Percentiles rank a stretch among this genome's conserved stretches.
phyloP scores from a whole-genome alignment of 176 grass and related monocot genomes.

The Miscanthus lutarioriparius region DNA sequence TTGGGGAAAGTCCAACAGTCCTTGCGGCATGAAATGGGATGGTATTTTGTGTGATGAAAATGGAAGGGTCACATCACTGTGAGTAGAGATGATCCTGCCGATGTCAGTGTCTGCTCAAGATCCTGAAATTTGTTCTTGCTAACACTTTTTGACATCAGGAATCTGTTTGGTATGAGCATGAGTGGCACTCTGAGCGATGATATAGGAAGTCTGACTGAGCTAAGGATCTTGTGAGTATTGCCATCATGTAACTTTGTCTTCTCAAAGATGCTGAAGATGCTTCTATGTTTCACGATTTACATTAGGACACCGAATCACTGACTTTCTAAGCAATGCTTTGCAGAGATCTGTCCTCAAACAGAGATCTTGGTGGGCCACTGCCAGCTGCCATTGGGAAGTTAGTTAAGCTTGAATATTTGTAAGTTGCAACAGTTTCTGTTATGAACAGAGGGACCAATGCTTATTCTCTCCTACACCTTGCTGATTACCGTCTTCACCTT shows the following conservation, averaged over 20 bases:
- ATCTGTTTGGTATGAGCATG: slow-evolving; percentile 62
- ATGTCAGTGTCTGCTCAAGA: background rate
- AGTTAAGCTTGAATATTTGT: slow-evolving; percentile 49
- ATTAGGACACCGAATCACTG: background rate
- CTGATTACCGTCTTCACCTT: slow-evolving; percentile 22
- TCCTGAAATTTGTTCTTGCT: slow-evolving; percentile 2
- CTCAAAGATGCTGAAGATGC: background rate
- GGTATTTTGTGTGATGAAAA: slow-evolving; percentile 51
- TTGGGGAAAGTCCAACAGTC: slow-evolving; percentile 62
- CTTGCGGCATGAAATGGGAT: slow-evolving; percentile 59
- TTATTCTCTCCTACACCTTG: slow-evolving; percentile 9
- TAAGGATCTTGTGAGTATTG: slow-evolving; percentile 58
- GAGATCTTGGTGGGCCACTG: slow-evolving; percentile 44
- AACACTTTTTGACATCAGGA: slow-evolving; percentile 12
- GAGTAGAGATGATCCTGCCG: slow-evolving; percentile 27
- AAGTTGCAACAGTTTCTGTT: slow-evolving; percentile 35
- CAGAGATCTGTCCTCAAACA: slow-evolving; percentile 81
- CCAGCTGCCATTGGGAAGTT: slow-evolving; percentile 61
- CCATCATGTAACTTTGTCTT: background rate
- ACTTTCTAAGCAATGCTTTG: slow-evolving; percentile 18
- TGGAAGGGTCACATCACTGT: slow-evolving; percentile 63
- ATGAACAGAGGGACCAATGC: background rate
- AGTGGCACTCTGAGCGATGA: slow-evolving; percentile 54
- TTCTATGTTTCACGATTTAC: background rate
- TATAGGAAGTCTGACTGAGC: slow-evolving; percentile 58